Base-by-base conservation (phyloP, 1,139 yeast genomes). In the Hansenula sp. region DNA sequence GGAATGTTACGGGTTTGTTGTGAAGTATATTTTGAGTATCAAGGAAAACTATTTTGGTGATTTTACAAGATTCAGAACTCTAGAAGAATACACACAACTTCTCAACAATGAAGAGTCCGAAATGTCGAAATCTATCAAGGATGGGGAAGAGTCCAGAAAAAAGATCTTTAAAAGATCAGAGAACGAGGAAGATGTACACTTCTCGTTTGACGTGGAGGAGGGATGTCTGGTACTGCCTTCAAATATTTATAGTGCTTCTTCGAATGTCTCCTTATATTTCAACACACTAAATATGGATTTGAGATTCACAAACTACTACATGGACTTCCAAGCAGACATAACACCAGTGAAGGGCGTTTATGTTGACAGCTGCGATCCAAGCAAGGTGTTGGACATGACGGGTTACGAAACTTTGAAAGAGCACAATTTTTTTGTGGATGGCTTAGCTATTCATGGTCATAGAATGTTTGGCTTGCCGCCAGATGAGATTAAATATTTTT, bases 391-490 rank as follows among this genome's bases (percentile, higher is more conserved):
- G 9, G 57, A 57, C 18, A 45, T 57, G 4, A 33, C 27, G 7
- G 27, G 18, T 1, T 54, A 46, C 24, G 21, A 36, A 3, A 36
- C 47, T 1, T 42, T 49, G 1, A 49, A 47, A 4, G 43, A 52
- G 3, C 47, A 62, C 12, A 77, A 79, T 31, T 53, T 87, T 13
- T 62, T 67, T 12, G 73, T 87, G 40, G 86, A 82, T 54, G 89
- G 90, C 0, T 59, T 90, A 21, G 59, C 74, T 5, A 72, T 87
- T 15, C 96, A 86, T 62, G 93, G 96, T 1, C 96, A 91, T 60
- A 74, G 98, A 58, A 79, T 90, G 81, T 89, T 90, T 70, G 98
- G 99, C 0, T 62, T 89, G 1, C 96, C 96, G 0, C 97, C 97
- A 0, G 71, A 74, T 3, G 96, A 88, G 59, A 87, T 93, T 1